phyloP scores from a whole-genome alignment of 257 asterid species.

The Fraxinus anomala region DNA sequence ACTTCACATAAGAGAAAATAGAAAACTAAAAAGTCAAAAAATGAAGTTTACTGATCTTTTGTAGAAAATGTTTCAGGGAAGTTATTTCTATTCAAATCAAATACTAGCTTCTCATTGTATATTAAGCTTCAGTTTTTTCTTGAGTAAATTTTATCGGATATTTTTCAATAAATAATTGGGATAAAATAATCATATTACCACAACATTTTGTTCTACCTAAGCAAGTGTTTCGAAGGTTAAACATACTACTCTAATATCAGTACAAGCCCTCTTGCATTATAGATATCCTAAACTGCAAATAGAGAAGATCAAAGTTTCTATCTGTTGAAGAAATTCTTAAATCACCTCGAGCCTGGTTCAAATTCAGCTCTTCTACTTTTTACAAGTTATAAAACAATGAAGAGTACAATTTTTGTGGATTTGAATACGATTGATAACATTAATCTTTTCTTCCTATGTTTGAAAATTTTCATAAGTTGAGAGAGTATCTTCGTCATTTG shows the following conservation, averaged over 20 bases:
- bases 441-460: too few species aligned
- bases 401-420: too few species aligned
- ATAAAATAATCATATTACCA: background rate
- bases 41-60: background rate
- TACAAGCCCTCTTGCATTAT: background rate
- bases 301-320: background rate
- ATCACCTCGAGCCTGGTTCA: background rate
- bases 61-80: background rate
- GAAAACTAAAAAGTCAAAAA: background rate
- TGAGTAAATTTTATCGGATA: background rate
- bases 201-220: background rate
- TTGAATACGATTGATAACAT: too few species aligned
- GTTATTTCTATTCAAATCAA: too few species aligned
- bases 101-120: too few species aligned
- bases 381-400: too few species aligned
- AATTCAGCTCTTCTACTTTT: too few species aligned
- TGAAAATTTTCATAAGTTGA: too few species aligned
- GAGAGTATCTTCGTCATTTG: too few species aligned
- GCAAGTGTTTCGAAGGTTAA: background rate
- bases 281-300: background rate
- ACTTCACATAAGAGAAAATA: conserved; percentile 2
- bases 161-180: background rate
- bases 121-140: background rate
- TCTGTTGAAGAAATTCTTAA: background rate
- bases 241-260: background rate